Percentiles rank a stretch among this genome's conserved stretches.
These are phyloP conservation scores for Macroventuria anomochaeta DNA, from an alignment of 2,329 filamentous ascomycete genomes.

Conservation along the genomic window DNA sequence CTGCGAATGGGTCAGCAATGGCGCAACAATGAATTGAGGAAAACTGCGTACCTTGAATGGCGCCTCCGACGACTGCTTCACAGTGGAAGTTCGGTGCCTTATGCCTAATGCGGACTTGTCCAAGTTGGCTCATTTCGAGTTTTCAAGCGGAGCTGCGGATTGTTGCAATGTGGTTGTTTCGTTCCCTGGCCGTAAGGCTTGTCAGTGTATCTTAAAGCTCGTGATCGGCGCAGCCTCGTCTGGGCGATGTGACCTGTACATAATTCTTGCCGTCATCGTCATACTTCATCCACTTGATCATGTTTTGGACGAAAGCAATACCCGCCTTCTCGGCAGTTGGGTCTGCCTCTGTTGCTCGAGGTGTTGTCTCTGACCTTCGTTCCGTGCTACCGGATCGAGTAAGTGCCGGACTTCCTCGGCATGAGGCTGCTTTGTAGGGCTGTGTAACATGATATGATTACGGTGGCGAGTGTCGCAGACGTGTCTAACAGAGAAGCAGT, in stretches of 20 bases:
- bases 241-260: not conserved
- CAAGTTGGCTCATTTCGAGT: slow-evolving; percentile 28
- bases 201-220: not conserved
- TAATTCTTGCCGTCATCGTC: not conserved
- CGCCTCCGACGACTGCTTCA: slow-evolving; percentile 33
- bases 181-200: not conserved
- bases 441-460: not conserved
- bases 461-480: not conserved
- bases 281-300: not conserved
- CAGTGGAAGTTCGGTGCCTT: slow-evolving; percentile 38
- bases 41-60: slow-evolving; percentile 26
- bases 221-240: slow-evolving; percentile 1
- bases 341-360: slow-evolving; percentile 15
- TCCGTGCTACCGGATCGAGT: slow-evolving; percentile 1
- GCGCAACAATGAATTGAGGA: not conserved
- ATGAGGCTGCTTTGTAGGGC: not conserved
- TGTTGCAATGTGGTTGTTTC: not conserved
- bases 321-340: not conserved
- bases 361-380: slow-evolving; percentile 17
- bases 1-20: slow-evolving; percentile 23
- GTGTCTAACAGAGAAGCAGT: not conserved
- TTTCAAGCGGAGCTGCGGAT: not conserved
- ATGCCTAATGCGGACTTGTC: slow-evolving; percentile 35
- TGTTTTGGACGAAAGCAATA: slow-evolving; percentile 15
- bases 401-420: not conserved